Evolutionary conservation across 495 filamentous ascomycete species (phyloP).

Genomic region (Lichenothelia convexa): DNA sequence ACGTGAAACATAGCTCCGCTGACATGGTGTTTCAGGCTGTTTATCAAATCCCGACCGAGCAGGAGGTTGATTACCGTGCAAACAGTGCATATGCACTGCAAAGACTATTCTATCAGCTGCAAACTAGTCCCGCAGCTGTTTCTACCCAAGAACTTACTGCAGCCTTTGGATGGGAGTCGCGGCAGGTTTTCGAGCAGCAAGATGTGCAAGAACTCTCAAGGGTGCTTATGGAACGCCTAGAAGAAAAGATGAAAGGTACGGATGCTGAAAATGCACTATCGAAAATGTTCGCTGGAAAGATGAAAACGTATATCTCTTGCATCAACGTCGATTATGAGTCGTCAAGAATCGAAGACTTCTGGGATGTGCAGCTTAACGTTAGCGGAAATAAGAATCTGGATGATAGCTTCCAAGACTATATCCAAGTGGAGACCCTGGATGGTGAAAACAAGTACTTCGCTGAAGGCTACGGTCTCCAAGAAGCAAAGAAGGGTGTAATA

Average conservation of each 20-base stretch:
- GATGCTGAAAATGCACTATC: slow-evolving; percentile 80
- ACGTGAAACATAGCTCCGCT: not conserved
- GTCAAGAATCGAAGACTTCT: slow-evolving; percentile 88
- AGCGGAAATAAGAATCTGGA: slow-evolving; percentile 80
- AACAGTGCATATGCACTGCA: slow-evolving; percentile 93
- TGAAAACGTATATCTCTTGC: slow-evolving; percentile 96
- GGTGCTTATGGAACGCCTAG: slow-evolving; percentile 91
- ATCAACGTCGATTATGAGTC: slow-evolving; percentile 97
- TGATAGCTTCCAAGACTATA: slow-evolving; percentile 90
- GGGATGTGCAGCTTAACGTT: slow-evolving; percentile 97
- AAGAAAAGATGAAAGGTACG: slow-evolving; percentile 95
- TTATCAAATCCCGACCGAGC: slow-evolving; percentile 82
- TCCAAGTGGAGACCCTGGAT: slow-evolving; percentile 88
- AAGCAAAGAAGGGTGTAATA: slow-evolving; percentile 93
- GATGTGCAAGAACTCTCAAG: slow-evolving; percentile 94
- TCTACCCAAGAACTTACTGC: slow-evolving; percentile 81
- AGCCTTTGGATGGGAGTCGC: slow-evolving; percentile 95
- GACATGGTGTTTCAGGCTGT: slow-evolving; percentile 43
- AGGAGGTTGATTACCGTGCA: slow-evolving; percentile 48
- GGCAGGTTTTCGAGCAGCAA: slow-evolving; percentile 97
- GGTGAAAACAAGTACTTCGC: slow-evolving; percentile 98
- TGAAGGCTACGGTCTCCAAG: slow-evolving; percentile 75
- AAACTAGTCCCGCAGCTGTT: slow-evolving; percentile 64
- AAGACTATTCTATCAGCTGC: slow-evolving; percentile 81
- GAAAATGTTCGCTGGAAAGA: slow-evolving; percentile 84